Conservation (phyloP, 129 eudicot genomes). For the Chrysanthemum lavandulifolium region DNA sequence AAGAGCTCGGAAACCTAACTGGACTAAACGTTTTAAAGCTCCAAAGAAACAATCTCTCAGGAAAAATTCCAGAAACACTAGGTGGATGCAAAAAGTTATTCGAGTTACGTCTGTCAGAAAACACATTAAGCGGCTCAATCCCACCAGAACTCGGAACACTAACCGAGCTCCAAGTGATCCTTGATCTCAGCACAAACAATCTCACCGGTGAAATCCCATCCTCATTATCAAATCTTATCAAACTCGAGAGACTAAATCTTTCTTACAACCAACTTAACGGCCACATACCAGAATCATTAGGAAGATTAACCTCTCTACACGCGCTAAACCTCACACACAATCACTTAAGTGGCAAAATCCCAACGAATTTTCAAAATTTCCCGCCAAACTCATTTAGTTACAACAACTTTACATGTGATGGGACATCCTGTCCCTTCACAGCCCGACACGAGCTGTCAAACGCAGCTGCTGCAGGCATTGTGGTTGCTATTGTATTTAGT, state of each 20-base stretch:
- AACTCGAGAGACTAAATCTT: slow-evolving; percentile 71
- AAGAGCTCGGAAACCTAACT: slow-evolving; percentile 69
- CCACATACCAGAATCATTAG: slow-evolving; percentile 63
- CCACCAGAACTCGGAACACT: slow-evolving; percentile 69
- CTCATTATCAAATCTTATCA: slow-evolving; percentile 61
- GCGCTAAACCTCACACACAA: slow-evolving; percentile 67
- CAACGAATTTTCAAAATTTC: slow-evolving; percentile 64
- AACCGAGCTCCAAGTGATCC: slow-evolving; percentile 76
- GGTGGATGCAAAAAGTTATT: slow-evolving; percentile 73
- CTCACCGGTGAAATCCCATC: slow-evolving; percentile 72
- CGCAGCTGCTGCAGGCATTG: slow-evolving; percentile 64
- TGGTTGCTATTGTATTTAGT: slow-evolving; percentile 79
- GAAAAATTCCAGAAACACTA: slow-evolving; percentile 65
- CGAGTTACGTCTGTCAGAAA: slow-evolving; percentile 75
- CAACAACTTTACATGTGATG: slow-evolving; percentile 70
- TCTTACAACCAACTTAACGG: slow-evolving; percentile 74
- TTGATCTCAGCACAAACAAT: slow-evolving; percentile 66
- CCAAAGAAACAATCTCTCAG: slow-evolving; percentile 76
- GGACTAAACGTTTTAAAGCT: slow-evolving; percentile 75
- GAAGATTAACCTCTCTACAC: slow-evolving; percentile 76
- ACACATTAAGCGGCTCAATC: slow-evolving; percentile 59
- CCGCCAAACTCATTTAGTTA: slow-evolving; percentile 53
- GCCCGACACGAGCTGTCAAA: slow-evolving; percentile 45
- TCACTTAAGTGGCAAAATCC: slow-evolving; percentile 68
- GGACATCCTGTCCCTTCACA: slow-evolving; percentile 57